A percentile compares a stretch with the other conserved stretches of the same genome.
phyloP scores from a whole-genome alignment of 2,329 filamentous ascomycete species.

The Paracorniculantispora psalliotae region DNA sequence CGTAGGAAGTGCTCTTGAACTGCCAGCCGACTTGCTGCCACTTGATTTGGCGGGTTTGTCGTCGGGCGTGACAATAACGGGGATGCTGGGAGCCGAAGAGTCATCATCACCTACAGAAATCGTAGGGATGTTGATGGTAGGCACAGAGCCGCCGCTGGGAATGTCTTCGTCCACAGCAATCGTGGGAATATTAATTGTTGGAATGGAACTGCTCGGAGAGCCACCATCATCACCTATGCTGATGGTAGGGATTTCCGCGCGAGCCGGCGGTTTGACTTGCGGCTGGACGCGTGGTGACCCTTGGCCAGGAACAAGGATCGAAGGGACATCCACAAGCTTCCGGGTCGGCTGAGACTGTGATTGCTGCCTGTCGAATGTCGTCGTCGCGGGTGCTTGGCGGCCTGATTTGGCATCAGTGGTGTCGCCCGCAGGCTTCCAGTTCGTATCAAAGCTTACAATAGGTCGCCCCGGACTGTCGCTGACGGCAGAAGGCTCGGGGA shows the following conservation, averaged over 20 bases:
- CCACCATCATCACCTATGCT: conserved; percentile 28
- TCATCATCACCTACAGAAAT: conserved; percentile 33
- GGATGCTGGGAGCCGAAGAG: conserved; percentile 31
- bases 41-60: conserved; percentile 30
- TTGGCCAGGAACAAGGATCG: conserved; percentile 51
- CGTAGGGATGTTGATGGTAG: conserved; percentile 42
- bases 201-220: conserved; percentile 22
- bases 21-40: conserved; percentile 31
- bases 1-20: conserved; percentile 42
- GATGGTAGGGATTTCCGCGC: conserved; percentile 31
- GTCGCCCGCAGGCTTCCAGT: conserved; percentile 71
- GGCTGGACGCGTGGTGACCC: conserved; percentile 29
- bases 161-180: conserved; percentile 39
- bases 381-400: conserved; percentile 24
- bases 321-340: conserved; percentile 43
- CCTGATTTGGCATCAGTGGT: conserved; percentile 61
- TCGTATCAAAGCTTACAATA: conserved; percentile 92
- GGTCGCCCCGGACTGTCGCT: conserved; percentile 86
- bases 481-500: conserved; percentile 85
- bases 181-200: conserved; percentile 42
- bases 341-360: conserved; percentile 25
- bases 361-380: conserved; percentile 25
- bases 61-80: conserved; percentile 43
- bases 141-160: conserved; percentile 29
- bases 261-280: neutral